Percentiles rank a stretch among this genome's conserved stretches.
phyloP scores from a whole-genome alignment of 441 rosid species.

The Cnidoscolus chayamansa region DNA sequence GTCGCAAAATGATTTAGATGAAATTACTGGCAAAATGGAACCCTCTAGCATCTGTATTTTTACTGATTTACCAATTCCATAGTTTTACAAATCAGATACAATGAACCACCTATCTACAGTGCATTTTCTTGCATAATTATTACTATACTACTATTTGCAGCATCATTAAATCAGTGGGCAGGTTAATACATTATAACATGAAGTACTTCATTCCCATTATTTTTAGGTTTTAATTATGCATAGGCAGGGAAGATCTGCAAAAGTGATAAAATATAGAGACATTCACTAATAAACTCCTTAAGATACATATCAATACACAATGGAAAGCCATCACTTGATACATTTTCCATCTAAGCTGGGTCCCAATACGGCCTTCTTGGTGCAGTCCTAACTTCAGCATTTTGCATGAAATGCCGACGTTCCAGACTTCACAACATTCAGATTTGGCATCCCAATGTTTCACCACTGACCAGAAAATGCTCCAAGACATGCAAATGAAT shows the following conservation, averaged over 20 bases:
- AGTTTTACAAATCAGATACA: not conserved
- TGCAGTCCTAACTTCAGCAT: slow-evolving; percentile 18
- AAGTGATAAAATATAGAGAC: not conserved
- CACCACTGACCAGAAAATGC: slow-evolving; percentile 5
- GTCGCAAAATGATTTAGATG: not conserved
- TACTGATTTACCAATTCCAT: not conserved
- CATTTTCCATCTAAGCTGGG: slow-evolving; percentile 15
- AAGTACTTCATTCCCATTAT: too few species aligned
- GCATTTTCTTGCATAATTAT: too few species aligned
- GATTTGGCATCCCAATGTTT: slow-evolving; percentile 3
- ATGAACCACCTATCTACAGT: too few species aligned
- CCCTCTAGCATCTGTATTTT: not conserved
- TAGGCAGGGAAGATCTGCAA: not conserved
- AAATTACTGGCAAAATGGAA: not conserved
- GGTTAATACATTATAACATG: too few species aligned
- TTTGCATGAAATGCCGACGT: slow-evolving; percentile 15
- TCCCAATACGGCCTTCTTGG: not conserved
- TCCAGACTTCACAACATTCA: slow-evolving; percentile 13
- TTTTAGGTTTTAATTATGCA: not conserved
- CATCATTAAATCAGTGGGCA: too few species aligned
- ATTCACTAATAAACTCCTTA: not conserved
- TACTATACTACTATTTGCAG: too few species aligned
- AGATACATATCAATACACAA: not conserved
- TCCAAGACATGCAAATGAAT: slow-evolving; percentile 12
- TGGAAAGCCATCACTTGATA: slow-evolving; percentile 2